Evolutionary conservation across 768 basidiomycete species (phyloP), one percentile per base, ranked within the genome.

Genomic region (Kwoniella botswanensis): DNA sequence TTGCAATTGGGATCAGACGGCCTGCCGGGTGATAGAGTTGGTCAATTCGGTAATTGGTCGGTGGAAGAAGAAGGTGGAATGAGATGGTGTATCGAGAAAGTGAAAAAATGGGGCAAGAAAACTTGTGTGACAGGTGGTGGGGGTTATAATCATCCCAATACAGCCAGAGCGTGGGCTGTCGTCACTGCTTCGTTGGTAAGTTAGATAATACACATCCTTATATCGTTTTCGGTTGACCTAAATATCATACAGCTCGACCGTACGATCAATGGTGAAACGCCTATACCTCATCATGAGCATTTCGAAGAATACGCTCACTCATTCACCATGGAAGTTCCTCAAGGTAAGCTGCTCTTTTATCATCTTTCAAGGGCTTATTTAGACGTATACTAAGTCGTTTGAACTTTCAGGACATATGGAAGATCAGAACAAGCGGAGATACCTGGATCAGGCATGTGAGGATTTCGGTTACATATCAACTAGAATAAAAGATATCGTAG

Each of bases 1-100:
- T 77, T 97, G 0, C 94, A 97, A 77, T 93, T 93, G 67, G 95
- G 95, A 1, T 88, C 89, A 1, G 95, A 98, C 74, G 93, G 90
- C 0, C 87, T 98, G 2, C 90, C 93, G 0, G 93, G 91, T 0
- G 95, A 97, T 82, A 90, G 91, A 1, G 90, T 83, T 1, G 90
- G 83, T 87, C 87, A 4, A 87, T 88, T 2, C 90, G 91, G 86
- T 90, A 93, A 80, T 90, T 93, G 29, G 88, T 86, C 10, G 83
- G 83, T 84, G 0, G 86, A 86, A 53, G 83, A 79, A 3, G 81
- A 81, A 63, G 91, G 93, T 0, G 90, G 89, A 0, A 82, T 94
- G 65, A 89, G 90, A 4, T 91, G 91, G 92, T 69, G 44, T 18
- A 35, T 71, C 35, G 69, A 68, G 22, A 24, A 71, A 26, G 67